Conservation (phyloP, 257 asterid genomes). For the Nyctanthes arbortristis region DNA sequence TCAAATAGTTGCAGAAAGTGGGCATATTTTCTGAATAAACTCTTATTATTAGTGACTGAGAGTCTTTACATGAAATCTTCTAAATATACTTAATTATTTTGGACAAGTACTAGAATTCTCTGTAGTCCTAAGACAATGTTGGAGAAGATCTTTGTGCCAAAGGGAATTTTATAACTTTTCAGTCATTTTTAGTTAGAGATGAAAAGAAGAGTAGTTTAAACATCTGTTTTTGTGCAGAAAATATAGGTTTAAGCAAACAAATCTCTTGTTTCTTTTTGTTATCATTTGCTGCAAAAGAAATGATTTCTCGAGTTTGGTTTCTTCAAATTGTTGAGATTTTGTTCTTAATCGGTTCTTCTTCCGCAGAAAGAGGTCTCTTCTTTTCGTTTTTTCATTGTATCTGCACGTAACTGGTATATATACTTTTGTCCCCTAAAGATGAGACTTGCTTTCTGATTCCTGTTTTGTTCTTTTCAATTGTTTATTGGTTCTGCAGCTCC, state of each 20-base stretch:
- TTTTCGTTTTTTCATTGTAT: too few species aligned
- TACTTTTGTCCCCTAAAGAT: too few species aligned
- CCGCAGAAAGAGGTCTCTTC: constrained; percentile 56
- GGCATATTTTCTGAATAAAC: not conserved
- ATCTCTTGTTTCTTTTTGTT: not conserved
- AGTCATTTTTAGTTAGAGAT: constrained; percentile 11
- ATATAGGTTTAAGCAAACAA: not conserved
- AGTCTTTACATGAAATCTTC: not conserved
- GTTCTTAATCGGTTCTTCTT: constrained; percentile 35
- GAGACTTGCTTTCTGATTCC: too few species aligned
- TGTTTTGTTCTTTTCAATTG: not conserved
- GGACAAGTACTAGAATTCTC: not conserved
- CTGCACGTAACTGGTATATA: too few species aligned
- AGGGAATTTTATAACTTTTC: constrained; percentile 5
- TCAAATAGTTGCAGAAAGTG: not conserved
- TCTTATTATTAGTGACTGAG: not conserved
- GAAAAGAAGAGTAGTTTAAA: constrained; percentile 28
- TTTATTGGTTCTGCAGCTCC: constrained; percentile 47
- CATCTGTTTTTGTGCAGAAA: not conserved
- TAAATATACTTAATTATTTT: not conserved
- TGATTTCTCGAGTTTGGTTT: constrained; percentile 13
- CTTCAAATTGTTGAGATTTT: constrained; percentile 17
- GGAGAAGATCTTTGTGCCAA: constrained; percentile 28
- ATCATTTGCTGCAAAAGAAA: constrained; percentile 3
- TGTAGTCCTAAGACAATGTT: not conserved